phyloP scores from a whole-genome alignment of 2,329 filamentous ascomycete genomes.

The Rutstroemia sydowiana region DNA sequence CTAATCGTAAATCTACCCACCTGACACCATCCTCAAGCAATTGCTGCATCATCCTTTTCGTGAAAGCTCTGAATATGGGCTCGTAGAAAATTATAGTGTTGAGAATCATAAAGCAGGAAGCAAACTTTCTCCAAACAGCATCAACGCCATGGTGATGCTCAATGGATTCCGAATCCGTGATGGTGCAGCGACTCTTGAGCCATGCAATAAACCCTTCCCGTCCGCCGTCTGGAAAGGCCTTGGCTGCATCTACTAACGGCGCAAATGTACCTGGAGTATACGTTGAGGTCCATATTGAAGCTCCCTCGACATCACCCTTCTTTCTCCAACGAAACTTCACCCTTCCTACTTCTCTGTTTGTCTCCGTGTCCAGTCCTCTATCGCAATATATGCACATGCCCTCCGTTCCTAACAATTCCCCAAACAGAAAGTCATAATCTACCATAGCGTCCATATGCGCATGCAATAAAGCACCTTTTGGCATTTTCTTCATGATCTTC shows the following conservation, averaged over 20 bases:
- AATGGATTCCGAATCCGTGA: slow-evolving; percentile 65
- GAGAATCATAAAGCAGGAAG: slow-evolving; percentile 64
- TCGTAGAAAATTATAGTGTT: slow-evolving; percentile 79
- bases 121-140: slow-evolving; percentile 79
- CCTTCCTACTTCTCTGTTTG: slow-evolving; percentile 45
- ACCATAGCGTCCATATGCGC: slow-evolving; percentile 90
- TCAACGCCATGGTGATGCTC: slow-evolving; percentile 78
- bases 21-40: slow-evolving; percentile 74
- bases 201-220: slow-evolving; percentile 66
- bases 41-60: slow-evolving; percentile 62
- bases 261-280: slow-evolving; percentile 44
- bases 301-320: slow-evolving; percentile 28
- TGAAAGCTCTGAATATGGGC: slow-evolving; percentile 73
- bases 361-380: slow-evolving; percentile 46
- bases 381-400: slow-evolving; percentile 64
- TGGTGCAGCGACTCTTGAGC: slow-evolving; percentile 65
- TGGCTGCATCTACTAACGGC: slow-evolving; percentile 51
- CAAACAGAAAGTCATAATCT: slow-evolving; percentile 73
- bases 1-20: slow-evolving; percentile 76
- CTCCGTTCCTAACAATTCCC: slow-evolving; percentile 60
- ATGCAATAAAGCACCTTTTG: slow-evolving; percentile 80
- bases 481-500: slow-evolving; percentile 78
- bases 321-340: slow-evolving; percentile 58
- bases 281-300: slow-evolving; percentile 55
- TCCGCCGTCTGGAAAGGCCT: slow-evolving; percentile 67